These are phyloP conservation scores for Scheffersomyces segobiensis DNA, from an alignment of 1,139 yeast species.

Conservation along the genomic window DNA sequence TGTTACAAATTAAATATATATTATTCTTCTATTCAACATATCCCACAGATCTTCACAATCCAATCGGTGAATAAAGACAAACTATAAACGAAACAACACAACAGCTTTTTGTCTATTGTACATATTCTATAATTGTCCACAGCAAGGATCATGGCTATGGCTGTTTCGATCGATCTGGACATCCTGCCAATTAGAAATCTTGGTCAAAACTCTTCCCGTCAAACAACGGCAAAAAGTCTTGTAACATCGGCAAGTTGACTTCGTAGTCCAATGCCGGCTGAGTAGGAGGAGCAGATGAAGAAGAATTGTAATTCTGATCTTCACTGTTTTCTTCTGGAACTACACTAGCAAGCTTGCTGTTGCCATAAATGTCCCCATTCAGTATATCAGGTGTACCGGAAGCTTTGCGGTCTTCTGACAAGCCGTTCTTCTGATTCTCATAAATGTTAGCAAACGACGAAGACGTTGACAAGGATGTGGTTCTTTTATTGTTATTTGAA, in stretches of 20 bases:
- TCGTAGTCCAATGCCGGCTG: slow-evolving; percentile 14
- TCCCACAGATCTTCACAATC: neutral
- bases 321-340: neutral
- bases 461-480: slow-evolving; percentile 8
- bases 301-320: neutral
- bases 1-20: neutral
- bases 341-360: neutral
- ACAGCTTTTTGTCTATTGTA: neutral
- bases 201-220: neutral
- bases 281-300: slow-evolving; percentile 10
- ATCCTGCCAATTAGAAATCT: neutral
- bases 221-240: slow-evolving; percentile 9
- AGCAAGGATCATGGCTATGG: neutral
- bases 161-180: neutral
- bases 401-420: neutral
- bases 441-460: slow-evolving; percentile 10
- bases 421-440: neutral
- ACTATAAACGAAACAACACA: slow-evolving; percentile 1
- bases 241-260: slow-evolving; percentile 12
- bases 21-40: neutral
- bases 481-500: neutral
- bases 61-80: neutral
- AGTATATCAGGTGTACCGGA: neutral
- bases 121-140: neutral
- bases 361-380: neutral